These are phyloP conservation scores for Prinsepia uniflora DNA, from an alignment of 306 rosid genomes.

Conservation along the genomic window DNA sequence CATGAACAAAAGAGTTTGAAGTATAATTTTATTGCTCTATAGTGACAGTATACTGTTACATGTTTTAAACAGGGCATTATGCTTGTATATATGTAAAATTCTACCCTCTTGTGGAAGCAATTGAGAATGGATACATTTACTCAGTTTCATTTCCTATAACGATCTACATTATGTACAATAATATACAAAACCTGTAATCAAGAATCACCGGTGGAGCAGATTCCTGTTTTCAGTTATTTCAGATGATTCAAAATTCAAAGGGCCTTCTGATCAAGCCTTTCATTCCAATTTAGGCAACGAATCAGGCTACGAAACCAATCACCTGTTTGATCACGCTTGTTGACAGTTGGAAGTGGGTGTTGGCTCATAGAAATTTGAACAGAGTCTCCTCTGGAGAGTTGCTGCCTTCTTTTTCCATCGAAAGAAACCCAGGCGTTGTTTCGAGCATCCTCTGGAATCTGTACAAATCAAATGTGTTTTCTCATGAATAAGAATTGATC, in stretches of 20 bases:
- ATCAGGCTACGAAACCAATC: constrained; percentile 99
- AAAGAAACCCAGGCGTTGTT: constrained; percentile 98
- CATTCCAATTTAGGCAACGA: constrained; percentile 98
- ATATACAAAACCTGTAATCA: constrained; percentile 32
- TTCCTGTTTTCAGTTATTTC: constrained; percentile 9
- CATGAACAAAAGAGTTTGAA: constrained; percentile 13
- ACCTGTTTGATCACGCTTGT: constrained; percentile 95
- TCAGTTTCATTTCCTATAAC: constrained; percentile 12
- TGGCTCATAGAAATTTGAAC: constrained; percentile 82
- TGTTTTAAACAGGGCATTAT: constrained; percentile 17
- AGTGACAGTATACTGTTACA: constrained; percentile 28
- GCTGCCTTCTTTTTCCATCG: constrained; percentile 98
- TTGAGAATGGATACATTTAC: constrained; percentile 30
- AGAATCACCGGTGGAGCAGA: background rate
- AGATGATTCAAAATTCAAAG: constrained; percentile 33
- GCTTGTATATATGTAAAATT: background rate
- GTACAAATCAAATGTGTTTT: constrained; percentile 24
- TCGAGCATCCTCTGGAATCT: constrained; percentile 95
- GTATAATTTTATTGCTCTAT: constrained; percentile 24
- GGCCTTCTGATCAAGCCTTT: constrained; percentile 96
- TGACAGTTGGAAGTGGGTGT: constrained; percentile 96
- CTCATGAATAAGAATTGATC: background rate
- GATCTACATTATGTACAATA: constrained; percentile 42
- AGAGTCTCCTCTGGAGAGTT: constrained; percentile 94
- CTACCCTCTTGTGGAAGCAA: constrained; percentile 26